Evolutionary conservation across 306 rosid species (phyloP).

Genomic region (Acacia melanoxylon): DNA sequence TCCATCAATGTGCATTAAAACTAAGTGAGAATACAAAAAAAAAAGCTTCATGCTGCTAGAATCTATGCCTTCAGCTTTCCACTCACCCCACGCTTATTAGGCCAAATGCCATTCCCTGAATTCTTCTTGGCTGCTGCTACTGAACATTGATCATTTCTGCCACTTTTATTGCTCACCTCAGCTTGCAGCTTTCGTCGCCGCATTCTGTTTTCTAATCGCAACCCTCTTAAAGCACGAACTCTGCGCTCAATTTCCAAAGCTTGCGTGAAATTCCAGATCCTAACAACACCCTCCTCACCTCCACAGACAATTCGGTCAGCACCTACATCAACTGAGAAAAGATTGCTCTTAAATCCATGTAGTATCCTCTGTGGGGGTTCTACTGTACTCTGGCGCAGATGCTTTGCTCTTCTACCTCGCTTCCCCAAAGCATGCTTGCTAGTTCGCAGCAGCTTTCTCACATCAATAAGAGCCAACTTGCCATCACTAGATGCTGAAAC

Average conservation of each 20-base stretch:
- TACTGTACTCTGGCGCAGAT: slow-evolving; percentile 33
- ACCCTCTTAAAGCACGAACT: slow-evolving; percentile 62
- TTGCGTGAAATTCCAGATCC: slow-evolving; percentile 92
- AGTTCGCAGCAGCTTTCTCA: slow-evolving; percentile 62
- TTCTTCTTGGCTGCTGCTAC: slow-evolving; percentile 86
- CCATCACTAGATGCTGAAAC: slow-evolving; percentile 93
- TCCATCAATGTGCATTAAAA: slow-evolving; percentile 18
- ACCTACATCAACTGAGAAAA: slow-evolving; percentile 76
- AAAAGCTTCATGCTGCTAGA: background rate
- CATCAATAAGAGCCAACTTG: slow-evolving; percentile 78
- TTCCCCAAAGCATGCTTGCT: slow-evolving; percentile 45
- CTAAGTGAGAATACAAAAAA: slow-evolving; percentile 29
- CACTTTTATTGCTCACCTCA: slow-evolving; percentile 55
- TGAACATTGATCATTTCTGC: slow-evolving; percentile 69
- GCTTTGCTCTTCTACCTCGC: slow-evolving; percentile 39
- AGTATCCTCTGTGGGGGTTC: slow-evolving; percentile 97
- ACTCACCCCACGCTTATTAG: slow-evolving; percentile 58
- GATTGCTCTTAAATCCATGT: slow-evolving; percentile 74
- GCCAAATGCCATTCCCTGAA: slow-evolving; percentile 63
- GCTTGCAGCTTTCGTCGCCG: slow-evolving; percentile 69
- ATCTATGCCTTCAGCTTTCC: slow-evolving; percentile 74
- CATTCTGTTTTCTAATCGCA: slow-evolving; percentile 79
- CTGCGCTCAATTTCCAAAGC: slow-evolving; percentile 79
- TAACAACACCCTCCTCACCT: slow-evolving; percentile 89
- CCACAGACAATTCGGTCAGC: slow-evolving; percentile 93